A percentile compares a stretch with the other conserved stretches of the same genome.
Conservation (phyloP, 2,329 filamentous ascomycete species). For the Acephala macrosclerotiorum region DNA sequence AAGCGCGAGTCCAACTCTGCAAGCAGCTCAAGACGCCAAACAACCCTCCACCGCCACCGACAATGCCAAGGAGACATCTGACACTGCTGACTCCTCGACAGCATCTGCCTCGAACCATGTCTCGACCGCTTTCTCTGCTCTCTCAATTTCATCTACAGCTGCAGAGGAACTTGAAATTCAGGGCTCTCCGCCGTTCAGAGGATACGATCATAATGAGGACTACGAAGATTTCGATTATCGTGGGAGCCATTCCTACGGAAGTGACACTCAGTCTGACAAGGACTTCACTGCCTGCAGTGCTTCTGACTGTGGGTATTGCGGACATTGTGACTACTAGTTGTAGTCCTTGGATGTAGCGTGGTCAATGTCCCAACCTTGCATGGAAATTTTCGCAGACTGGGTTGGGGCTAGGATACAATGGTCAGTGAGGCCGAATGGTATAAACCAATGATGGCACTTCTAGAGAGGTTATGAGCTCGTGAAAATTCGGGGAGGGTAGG, state of each 20-base stretch:
- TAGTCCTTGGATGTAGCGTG: too few relatives aligned
- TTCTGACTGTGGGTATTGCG: slow-evolving; percentile 20
- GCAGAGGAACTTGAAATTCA: background rate
- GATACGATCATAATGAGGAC: background rate
- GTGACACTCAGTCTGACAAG: background rate
- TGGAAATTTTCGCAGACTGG: too few relatives aligned
- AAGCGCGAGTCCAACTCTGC: background rate
- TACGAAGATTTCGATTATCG: background rate
- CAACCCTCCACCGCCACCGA: background rate
- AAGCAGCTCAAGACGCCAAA: background rate
- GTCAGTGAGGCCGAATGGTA: too few relatives aligned
- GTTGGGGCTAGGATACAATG: too few relatives aligned
- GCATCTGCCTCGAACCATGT: background rate
- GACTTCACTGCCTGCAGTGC: slow-evolving; percentile 23
- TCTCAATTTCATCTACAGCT: background rate
- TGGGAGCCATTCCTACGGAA: background rate
- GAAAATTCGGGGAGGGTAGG: too few relatives aligned
- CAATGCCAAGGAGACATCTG: background rate
- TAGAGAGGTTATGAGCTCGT: too few relatives aligned
- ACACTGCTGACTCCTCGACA: background rate
- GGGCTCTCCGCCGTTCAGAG: background rate
- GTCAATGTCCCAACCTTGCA: too few relatives aligned
- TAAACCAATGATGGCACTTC: too few relatives aligned
- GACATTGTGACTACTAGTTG: slow-evolving; percentile 17
- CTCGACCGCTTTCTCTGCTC: background rate